Evolutionary conservation across 164 flowering plant genomes (phyloP).

Genomic region (Malania oleifera): DNA sequence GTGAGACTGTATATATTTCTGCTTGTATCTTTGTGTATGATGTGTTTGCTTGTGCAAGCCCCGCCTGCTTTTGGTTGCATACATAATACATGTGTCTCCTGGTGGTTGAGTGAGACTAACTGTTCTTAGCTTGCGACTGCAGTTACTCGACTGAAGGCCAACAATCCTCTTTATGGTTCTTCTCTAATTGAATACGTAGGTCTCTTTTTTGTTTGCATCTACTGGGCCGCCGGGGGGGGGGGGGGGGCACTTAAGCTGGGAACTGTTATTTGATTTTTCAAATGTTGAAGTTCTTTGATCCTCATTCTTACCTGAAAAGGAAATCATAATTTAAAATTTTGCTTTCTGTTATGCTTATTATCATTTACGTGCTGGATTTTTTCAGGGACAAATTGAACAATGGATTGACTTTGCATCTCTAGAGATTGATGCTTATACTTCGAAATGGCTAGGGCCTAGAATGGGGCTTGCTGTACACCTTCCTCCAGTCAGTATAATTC

Average conservation of each 20-base stretch:
- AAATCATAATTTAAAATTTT: too few species aligned
- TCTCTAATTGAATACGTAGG: conserved; percentile 71
- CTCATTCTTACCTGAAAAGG: neutral
- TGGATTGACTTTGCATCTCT: conserved; percentile 79
- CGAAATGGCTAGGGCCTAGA: conserved; percentile 50
- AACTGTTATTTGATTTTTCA: neutral
- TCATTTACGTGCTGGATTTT: neutral
- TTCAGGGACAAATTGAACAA: conserved; percentile 67
- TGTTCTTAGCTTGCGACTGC: conserved; percentile 19
- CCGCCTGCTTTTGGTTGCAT: too few species aligned
- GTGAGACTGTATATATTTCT: conserved; percentile 23
- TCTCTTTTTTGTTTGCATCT: neutral
- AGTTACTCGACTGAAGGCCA: conserved; percentile 68
- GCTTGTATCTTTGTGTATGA: neutral
- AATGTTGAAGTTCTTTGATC: neutral
- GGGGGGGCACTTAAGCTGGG: neutral
- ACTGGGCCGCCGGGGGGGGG: too few species aligned
- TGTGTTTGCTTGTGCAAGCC: too few species aligned
- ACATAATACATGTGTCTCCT: too few species aligned
- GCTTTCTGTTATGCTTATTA: neutral
- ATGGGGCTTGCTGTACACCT: conserved; percentile 35
- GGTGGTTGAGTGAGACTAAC: neutral
- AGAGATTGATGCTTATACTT: conserved; percentile 56
- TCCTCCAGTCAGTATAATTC: conserved; percentile 42
- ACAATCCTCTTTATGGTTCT: conserved; percentile 57